Percentiles rank a stretch among this genome's conserved stretches.
These are phyloP conservation scores for Lipomyces starkeyi DNA, from an alignment of 805 yeast species.

Conservation along the genomic window DNA sequence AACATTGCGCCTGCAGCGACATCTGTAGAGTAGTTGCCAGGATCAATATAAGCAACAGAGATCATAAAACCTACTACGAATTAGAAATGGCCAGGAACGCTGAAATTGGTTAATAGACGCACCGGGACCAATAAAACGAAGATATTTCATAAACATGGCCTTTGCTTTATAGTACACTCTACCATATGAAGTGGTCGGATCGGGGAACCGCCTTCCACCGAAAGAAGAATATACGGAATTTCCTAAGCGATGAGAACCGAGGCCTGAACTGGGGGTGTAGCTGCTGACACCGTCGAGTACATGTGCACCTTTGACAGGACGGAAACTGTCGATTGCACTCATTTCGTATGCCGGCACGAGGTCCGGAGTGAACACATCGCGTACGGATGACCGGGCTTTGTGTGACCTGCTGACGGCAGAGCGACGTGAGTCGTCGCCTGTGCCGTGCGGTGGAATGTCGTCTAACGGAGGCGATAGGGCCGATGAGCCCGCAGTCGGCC, in stretches of 20 bases:
- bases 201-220: not conserved
- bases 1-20: constrained; percentile 93
- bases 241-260: not conserved
- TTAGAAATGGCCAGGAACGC: not conserved
- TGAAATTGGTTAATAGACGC: not conserved
- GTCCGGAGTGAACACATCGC: not conserved
- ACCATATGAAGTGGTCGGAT: not conserved
- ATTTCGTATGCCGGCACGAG: constrained; percentile 2
- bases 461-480: constrained; percentile 1
- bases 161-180: not conserved
- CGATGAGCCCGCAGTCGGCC: not conserved
- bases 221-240: not conserved
- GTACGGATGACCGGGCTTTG: not conserved
- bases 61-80: constrained; percentile 69
- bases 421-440: not conserved
- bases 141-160: constrained; percentile 53
- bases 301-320: not conserved
- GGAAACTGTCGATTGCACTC: not conserved
- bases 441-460: not conserved
- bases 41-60: constrained; percentile 94
- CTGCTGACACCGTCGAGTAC: not conserved
- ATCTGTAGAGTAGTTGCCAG: constrained; percentile 95
- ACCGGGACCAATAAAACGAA: constrained; percentile 83
- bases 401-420: not conserved
- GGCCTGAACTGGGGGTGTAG: constrained; percentile 2